Evolutionary conservation across 441 rosid genomes (phyloP).

Genomic region (Erodium trifolium): DNA sequence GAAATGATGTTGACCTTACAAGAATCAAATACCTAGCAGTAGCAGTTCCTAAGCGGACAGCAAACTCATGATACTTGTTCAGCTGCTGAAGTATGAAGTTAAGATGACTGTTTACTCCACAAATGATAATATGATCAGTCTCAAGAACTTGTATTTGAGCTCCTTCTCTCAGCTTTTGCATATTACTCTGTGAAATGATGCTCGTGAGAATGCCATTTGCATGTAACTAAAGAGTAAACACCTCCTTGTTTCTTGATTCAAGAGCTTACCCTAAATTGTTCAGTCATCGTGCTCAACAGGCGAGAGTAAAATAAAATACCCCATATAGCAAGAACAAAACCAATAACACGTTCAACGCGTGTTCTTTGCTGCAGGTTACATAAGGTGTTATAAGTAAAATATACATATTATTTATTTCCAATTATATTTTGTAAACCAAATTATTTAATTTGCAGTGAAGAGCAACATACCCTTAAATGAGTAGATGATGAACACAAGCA

Average conservation of each 20-base stretch:
- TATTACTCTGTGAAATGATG: conserved; percentile 52
- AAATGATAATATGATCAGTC: conserved; percentile 80
- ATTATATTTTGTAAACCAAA: conserved; percentile 17
- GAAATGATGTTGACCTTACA: conserved; percentile 13
- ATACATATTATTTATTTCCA: background rate
- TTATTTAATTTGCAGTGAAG: conserved; percentile 12
- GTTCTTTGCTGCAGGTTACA: conserved; percentile 75
- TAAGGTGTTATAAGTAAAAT: conserved; percentile 5
- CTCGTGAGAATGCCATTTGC: conserved; percentile 20
- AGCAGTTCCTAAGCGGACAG: conserved; percentile 94
- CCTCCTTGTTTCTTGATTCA: conserved; percentile 13
- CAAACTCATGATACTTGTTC: conserved; percentile 75
- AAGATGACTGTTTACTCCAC: conserved; percentile 81
- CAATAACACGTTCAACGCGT: conserved; percentile 72
- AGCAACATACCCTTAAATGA: conserved; percentile 59
- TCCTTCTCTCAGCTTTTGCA: conserved; percentile 93
- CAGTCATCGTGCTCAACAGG: conserved; percentile 93
- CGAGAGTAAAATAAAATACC: conserved; percentile 93
- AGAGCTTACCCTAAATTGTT: conserved; percentile 73
- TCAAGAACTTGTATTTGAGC: conserved; percentile 92
- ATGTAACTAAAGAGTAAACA: conserved; percentile 12
- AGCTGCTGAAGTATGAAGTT: conserved; percentile 76
- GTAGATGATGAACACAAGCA: conserved; percentile 85
- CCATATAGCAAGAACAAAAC: conserved; percentile 86
- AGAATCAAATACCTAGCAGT: conserved; percentile 57